A percentile compares a stretch with the other conserved stretches of the same genome.
Evolutionary conservation across 768 basidiomycete species (phyloP).

Genomic region (Termitomyces sp.): DNA sequence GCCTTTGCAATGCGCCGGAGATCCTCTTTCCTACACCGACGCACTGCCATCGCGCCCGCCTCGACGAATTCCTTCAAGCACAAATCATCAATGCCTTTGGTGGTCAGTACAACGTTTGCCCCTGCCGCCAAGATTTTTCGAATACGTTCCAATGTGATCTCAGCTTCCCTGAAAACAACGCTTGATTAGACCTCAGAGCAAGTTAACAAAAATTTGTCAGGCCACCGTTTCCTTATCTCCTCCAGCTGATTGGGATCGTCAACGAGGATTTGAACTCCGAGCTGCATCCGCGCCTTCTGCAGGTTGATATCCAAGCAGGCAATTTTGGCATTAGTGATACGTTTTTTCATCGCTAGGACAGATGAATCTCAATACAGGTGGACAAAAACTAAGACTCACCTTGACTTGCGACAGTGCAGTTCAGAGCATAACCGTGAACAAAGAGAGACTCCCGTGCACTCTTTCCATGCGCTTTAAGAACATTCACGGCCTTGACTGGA

Average conservation of each 20-base stretch:
- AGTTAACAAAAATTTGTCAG: constrained; percentile 13
- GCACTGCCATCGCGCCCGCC: constrained; percentile 97
- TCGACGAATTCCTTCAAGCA: constrained; percentile 99
- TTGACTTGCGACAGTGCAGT: constrained; percentile 98
- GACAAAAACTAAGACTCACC: constrained; percentile 43
- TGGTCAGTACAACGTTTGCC: constrained; percentile 95
- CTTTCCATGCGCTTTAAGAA: constrained; percentile 95
- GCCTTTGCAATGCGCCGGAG: constrained; percentile 95
- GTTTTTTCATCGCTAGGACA: constrained; percentile 88
- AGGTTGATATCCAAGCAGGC: constrained; percentile 98
- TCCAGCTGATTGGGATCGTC: constrained; percentile 96
- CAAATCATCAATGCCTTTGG: constrained; percentile 97
- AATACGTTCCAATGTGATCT: constrained; percentile 93
- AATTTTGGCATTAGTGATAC: constrained; percentile 90
- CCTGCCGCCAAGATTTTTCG: constrained; percentile 94
- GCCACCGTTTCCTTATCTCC: constrained; percentile 86
- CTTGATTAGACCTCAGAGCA: not conserved
- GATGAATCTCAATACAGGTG: not conserved
- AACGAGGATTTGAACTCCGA: constrained; percentile 95
- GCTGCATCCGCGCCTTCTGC: constrained; percentile 93
- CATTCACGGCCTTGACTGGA: constrained; percentile 98
- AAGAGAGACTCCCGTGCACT: constrained; percentile 93
- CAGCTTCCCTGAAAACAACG: constrained; percentile 66
- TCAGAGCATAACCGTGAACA: constrained; percentile 94
- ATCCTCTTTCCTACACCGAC: constrained; percentile 97